Percentiles rank a stretch among this genome's conserved stretches.
Evolutionary conservation across 108 stramenopile species (phyloP).

Genomic region (Stephanodiscus minutulus): DNA sequence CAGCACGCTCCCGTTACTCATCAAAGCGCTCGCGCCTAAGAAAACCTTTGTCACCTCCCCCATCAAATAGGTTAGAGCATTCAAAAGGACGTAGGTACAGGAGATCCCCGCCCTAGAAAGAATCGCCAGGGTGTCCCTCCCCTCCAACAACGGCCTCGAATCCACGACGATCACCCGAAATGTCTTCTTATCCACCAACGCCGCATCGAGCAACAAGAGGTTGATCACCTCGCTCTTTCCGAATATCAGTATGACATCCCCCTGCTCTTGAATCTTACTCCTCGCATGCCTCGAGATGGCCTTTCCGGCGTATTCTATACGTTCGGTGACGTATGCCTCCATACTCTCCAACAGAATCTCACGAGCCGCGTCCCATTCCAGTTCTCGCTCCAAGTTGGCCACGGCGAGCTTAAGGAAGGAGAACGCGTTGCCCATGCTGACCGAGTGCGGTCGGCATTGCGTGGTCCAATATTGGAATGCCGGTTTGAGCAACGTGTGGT

Average conservation of each 20-base stretch:
- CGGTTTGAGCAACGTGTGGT: slow-evolving; percentile 86
- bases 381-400: slow-evolving; percentile 86
- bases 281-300: slow-evolving; percentile 85
- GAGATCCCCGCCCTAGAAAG: slow-evolving; percentile 74
- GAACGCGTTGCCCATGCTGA: slow-evolving; percentile 97
- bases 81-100: slow-evolving; percentile 89
- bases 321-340: slow-evolving; percentile 86
- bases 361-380: slow-evolving; percentile 77
- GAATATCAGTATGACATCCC: slow-evolving; percentile 94
- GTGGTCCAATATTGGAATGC: slow-evolving; percentile 88
- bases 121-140: slow-evolving; percentile 65
- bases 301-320: slow-evolving; percentile 87
- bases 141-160: slow-evolving; percentile 84
- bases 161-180: slow-evolving; percentile 97
- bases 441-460: slow-evolving; percentile 90
- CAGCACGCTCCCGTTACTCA: slow-evolving; percentile 94
- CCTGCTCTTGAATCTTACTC: slow-evolving; percentile 81
- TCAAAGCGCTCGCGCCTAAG: slow-evolving; percentile 94
- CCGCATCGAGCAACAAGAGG: slow-evolving; percentile 54
- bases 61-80: slow-evolving; percentile 91
- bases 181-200: slow-evolving; percentile 47
- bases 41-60: slow-evolving; percentile 95
- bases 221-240: slow-evolving; percentile 78
- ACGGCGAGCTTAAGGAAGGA: slow-evolving; percentile 86
- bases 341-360: slow-evolving; percentile 76